These are phyloP conservation scores for Martiniozyma asiatica DNA, from an alignment of 1,139 yeast species.

Conservation along the genomic window DNA sequence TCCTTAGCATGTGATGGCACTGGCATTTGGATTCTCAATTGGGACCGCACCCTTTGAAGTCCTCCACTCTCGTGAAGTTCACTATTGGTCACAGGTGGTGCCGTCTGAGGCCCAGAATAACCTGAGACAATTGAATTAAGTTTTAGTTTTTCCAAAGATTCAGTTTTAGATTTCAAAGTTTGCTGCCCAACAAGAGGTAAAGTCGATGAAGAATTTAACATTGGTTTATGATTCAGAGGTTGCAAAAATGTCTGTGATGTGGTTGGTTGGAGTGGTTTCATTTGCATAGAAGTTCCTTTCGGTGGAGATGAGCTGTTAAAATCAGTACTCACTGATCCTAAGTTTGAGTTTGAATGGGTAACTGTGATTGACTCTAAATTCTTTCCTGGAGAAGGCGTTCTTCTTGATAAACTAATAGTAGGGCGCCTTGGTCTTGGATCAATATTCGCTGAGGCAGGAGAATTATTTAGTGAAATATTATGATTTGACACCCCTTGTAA, in stretches of 20 bases:
- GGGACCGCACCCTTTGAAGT: conserved; percentile 19
- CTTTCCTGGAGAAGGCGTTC: conserved; percentile 20
- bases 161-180: too few species aligned
- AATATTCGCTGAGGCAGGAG: too few species aligned
- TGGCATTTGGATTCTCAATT: conserved; percentile 37
- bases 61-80: conserved; percentile 7
- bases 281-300: conserved; percentile 29
- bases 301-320: conserved; percentile 10
- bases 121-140: conserved; percentile 5
- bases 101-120: conserved; percentile 18
- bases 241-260: conserved; percentile 38
- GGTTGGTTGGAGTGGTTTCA: conserved; percentile 39
- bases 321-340: conserved; percentile 7
- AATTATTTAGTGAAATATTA: conserved; percentile 5
- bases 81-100: conserved; percentile 13
- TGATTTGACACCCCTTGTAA: neutral
- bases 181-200: too few species aligned
- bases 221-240: conserved; percentile 37
- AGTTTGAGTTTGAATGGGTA: too few species aligned
- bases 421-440: too few species aligned
- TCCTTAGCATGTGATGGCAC: conserved; percentile 25
- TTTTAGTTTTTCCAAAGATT: too few species aligned
- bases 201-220: conserved; percentile 3
- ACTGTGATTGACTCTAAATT: conserved; percentile 10
- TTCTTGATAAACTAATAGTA: conserved; percentile 11